phyloP scores from a whole-genome alignment of 2,329 filamentous ascomycete genomes.

The Chaetomium sp. region DNA sequence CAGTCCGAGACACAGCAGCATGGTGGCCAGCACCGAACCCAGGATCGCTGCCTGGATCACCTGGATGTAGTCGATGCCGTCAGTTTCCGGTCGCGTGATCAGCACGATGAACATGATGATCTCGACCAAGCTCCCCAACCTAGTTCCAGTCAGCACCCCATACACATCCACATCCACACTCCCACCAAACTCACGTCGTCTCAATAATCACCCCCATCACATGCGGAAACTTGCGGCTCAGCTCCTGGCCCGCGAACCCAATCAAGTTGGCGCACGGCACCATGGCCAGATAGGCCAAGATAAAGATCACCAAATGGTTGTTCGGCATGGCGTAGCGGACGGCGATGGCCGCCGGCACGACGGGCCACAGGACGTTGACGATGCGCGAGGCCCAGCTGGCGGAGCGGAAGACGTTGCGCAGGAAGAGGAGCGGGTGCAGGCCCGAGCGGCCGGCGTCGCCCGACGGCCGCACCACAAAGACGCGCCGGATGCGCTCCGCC shows the following conservation, averaged over 20 bases:
- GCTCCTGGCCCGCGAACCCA: conserved; percentile 72
- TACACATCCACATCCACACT: too few species aligned
- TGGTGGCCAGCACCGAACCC: conserved; percentile 79
- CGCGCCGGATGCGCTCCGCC: conserved; percentile 10
- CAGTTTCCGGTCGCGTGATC: conserved; percentile 43
- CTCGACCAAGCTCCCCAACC: conserved; percentile 73
- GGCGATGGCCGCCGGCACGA: conserved; percentile 72
- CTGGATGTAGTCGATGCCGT: conserved; percentile 52
- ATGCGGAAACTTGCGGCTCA: conserved; percentile 74
- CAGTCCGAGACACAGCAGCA: conserved; percentile 75
- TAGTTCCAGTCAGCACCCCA: conserved; percentile 12
- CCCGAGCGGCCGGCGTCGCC: conserved; percentile 71
- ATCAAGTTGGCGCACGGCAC: conserved; percentile 74
- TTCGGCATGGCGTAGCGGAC: conserved; percentile 49
- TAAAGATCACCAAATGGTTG: conserved; percentile 65
- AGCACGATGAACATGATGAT: conserved; percentile 82
- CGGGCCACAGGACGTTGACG: conserved; percentile 74
- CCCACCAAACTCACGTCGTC: conserved; percentile 53
- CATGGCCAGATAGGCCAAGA: conserved; percentile 75
- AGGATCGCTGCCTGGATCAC: conserved; percentile 83
- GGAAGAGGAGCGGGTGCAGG: conserved; percentile 64
- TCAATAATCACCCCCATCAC: conserved; percentile 66
- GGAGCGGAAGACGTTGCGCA: conserved; percentile 65
- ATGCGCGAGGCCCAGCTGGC: conserved; percentile 63
- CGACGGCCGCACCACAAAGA: conserved; percentile 40